These are phyloP conservation scores for Rostrohypoxylon terebratum DNA, from an alignment of 495 filamentous ascomycete species.

Conservation along the genomic window DNA sequence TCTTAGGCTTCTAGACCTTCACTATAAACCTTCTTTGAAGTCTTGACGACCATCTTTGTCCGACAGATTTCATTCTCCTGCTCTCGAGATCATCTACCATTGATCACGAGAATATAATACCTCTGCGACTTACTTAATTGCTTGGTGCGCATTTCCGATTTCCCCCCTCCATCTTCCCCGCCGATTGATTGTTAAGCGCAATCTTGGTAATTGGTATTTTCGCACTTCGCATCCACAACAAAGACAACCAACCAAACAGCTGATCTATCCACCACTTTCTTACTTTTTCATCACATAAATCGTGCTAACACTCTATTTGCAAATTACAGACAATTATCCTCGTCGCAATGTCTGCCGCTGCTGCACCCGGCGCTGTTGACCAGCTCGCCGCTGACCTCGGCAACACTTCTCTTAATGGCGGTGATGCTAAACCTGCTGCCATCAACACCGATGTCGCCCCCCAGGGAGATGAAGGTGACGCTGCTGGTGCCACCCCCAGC, in stretches of 20 bases:
- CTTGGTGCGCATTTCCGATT: slow-evolving; percentile 25
- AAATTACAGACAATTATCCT: slow-evolving; percentile 30
- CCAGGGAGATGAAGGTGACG: slow-evolving; percentile 65
- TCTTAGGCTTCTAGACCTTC: slow-evolving; percentile 26
- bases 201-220: slow-evolving; percentile 1
- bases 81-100: slow-evolving; percentile 25
- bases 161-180: background rate
- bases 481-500: slow-evolving; percentile 74
- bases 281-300: background rate
- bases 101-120: slow-evolving; percentile 33
- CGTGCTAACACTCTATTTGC: slow-evolving; percentile 17
- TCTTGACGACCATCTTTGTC: slow-evolving; percentile 39
- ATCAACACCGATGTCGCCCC: slow-evolving; percentile 74
- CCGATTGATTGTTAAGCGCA: background rate
- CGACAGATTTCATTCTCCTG: slow-evolving; percentile 33
- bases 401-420: slow-evolving; percentile 70
- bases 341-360: slow-evolving; percentile 72
- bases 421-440: slow-evolving; percentile 68
- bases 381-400: slow-evolving; percentile 74
- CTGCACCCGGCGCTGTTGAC: slow-evolving; percentile 73
- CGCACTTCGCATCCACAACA: slow-evolving; percentile 1
- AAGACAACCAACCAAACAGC: background rate
- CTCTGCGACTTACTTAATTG: slow-evolving; percentile 28
- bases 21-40: slow-evolving; percentile 30
- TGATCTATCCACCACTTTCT: background rate